These are phyloP conservation scores for Blastobotrys mokoenaii DNA, from an alignment of 805 yeast genomes.

Conservation along the genomic window DNA sequence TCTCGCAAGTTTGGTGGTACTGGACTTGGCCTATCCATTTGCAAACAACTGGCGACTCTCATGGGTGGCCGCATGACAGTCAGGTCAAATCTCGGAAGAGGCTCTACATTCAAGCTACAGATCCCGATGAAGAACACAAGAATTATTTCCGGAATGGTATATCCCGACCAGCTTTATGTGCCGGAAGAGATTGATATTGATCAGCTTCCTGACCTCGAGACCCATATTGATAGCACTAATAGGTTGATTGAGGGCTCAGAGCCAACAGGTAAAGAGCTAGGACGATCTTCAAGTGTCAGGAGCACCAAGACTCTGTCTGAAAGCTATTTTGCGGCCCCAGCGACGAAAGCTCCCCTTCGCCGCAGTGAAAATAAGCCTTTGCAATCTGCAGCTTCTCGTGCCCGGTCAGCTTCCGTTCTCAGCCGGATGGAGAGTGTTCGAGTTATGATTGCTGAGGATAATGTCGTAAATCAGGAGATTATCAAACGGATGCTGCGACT, in stretches of 20 bases:
- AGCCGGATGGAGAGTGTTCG: slow-evolving; percentile 16
- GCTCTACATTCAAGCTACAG: slow-evolving; percentile 76
- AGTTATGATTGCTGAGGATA: slow-evolving; percentile 89
- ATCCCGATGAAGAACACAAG: slow-evolving; percentile 32
- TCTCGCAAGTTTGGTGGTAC: slow-evolving; percentile 94
- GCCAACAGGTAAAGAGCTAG: too few species aligned
- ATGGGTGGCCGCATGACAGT: slow-evolving; percentile 82
- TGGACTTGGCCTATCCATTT: slow-evolving; percentile 83
- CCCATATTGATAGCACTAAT: neutral
- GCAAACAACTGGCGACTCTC: slow-evolving; percentile 81
- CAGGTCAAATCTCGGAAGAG: slow-evolving; percentile 52
- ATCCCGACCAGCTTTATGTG: too few species aligned
- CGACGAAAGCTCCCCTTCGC: too few species aligned
- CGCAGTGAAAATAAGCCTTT: too few species aligned
- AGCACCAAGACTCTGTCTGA: neutral
- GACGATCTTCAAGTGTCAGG: neutral
- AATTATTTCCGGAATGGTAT: neutral
- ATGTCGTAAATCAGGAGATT: slow-evolving; percentile 89
- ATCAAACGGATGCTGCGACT: slow-evolving; percentile 77
- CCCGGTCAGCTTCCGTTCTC: slow-evolving; percentile 6
- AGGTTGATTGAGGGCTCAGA: neutral
- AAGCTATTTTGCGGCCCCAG: neutral
- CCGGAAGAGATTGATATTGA: neutral
- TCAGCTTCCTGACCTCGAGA: neutral
- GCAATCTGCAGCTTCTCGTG: slow-evolving; percentile 11